Conservation (phyloP, 1,284 basidiomycete genomes). For the Cryptococcus floricola region DNA sequence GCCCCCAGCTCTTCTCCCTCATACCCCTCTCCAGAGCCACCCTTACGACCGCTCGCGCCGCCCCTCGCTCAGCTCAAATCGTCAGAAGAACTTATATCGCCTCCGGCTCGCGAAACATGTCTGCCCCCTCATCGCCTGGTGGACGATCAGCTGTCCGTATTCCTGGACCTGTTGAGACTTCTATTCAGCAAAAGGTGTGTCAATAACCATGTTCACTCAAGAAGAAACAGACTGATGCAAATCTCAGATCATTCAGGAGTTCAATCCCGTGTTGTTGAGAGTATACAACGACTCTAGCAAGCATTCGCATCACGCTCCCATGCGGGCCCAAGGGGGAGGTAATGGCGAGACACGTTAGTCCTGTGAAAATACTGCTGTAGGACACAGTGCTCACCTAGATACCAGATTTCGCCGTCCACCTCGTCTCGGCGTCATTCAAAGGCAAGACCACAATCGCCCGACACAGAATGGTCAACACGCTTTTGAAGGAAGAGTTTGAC, state of each 20-base stretch:
- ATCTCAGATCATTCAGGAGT: constrained; percentile 38
- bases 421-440: constrained; percentile 42
- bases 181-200: constrained; percentile 44
- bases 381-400: neutral
- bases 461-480: constrained; percentile 47
- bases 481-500: constrained; percentile 49
- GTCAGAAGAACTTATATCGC: neutral
- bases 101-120: constrained; percentile 8
- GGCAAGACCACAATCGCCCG: constrained; percentile 45
- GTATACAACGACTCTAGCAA: constrained; percentile 48
- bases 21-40: neutral
- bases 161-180: constrained; percentile 45
- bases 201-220: neutral
- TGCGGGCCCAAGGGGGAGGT: constrained; percentile 46
- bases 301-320: constrained; percentile 47
- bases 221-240: neutral
- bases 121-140: neutral
- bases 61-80: neutral
- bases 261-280: constrained; percentile 41
- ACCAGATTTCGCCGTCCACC: constrained; percentile 48
- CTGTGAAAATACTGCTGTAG: neutral
- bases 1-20: neutral
- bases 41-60: neutral
- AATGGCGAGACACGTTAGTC: constrained; percentile 48
- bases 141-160: constrained; percentile 25